These are phyloP conservation scores for Coniochaeta sp. DNA, from an alignment of 2,329 filamentous ascomycete species.

Conservation along the genomic window DNA sequence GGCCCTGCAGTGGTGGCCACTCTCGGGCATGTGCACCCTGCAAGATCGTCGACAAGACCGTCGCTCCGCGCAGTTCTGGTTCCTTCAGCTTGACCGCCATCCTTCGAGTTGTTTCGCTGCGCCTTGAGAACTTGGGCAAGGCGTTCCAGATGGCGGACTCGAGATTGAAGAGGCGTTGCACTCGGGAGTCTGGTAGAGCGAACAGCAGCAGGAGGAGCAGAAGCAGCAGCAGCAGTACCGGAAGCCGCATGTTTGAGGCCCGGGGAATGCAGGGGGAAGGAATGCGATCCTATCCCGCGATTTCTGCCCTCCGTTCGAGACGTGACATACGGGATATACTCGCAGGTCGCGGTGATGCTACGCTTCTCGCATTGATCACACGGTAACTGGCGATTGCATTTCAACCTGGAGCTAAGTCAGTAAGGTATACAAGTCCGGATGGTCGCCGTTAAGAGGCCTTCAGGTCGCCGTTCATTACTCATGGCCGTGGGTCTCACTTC, in stretches of 20 bases:
- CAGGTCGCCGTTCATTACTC: no score
- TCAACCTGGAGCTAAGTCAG: slow-evolving; percentile 16
- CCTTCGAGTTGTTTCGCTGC: slow-evolving; percentile 8
- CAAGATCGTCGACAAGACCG: slow-evolving; percentile 5
- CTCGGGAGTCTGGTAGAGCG: slow-evolving; percentile 6
- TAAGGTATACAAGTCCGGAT: no score
- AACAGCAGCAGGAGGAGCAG: background rate
- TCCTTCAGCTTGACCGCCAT: background rate
- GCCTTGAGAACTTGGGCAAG: slow-evolving; percentile 17
- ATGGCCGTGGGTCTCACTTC: slow-evolving; percentile 22
- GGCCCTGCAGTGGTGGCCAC: slow-evolving; percentile 11
- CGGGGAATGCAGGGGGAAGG: no score
- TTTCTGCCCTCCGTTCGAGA: slow-evolving; percentile 10
- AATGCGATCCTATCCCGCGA: no score
- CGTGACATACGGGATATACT: slow-evolving; percentile 18
- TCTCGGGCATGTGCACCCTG: background rate
- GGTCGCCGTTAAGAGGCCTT: no score
- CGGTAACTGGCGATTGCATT: slow-evolving; percentile 23
- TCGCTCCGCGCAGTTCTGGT: background rate
- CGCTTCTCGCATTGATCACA: slow-evolving; percentile 25
- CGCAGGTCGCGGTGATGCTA: slow-evolving; percentile 17
- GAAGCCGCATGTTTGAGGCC: no score
- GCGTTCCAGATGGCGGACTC: slow-evolving; percentile 19
- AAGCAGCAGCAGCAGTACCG: no score
- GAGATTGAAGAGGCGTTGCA: slow-evolving; percentile 13